These are phyloP conservation scores for Lachnum nothofagi DNA, from an alignment of 2,329 filamentous ascomycete species.

Conservation along the genomic window DNA sequence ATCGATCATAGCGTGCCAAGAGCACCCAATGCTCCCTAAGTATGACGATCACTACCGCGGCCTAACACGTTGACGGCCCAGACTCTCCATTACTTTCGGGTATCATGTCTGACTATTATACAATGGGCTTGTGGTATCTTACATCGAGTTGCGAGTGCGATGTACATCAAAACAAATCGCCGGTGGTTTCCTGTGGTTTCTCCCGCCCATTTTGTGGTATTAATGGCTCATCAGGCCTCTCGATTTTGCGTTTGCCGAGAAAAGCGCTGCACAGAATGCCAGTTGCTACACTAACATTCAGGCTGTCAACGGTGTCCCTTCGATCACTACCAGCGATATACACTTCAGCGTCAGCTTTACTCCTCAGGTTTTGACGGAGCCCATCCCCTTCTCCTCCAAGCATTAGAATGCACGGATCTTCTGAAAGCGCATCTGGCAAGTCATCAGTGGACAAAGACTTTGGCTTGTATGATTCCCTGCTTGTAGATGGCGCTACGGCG, in stretches of 20 bases:
- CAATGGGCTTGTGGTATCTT: background rate
- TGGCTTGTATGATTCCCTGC: conserved; percentile 27
- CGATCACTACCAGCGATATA: conserved; percentile 52
- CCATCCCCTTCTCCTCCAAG: conserved; percentile 79
- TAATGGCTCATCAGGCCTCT: background rate
- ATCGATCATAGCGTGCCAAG: too few relatives aligned
- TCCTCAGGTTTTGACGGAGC: conserved; percentile 58
- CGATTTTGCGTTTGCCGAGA: conserved; percentile 38
- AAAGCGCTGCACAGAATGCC: conserved; percentile 71
- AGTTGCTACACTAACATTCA: conserved; percentile 89
- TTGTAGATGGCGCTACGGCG: conserved; percentile 53
- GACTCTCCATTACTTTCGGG: too few relatives aligned
- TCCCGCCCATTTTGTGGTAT: background rate
- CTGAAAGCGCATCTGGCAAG: conserved; percentile 51
- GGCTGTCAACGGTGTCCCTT: conserved; percentile 67
- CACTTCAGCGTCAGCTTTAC: conserved; percentile 59
- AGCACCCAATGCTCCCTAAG: too few relatives aligned
- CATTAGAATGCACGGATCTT: conserved; percentile 70
- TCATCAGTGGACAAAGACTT: conserved; percentile 42
- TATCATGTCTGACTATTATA: conserved; percentile 13
- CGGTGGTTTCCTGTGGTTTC: background rate
- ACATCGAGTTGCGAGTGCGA: background rate
- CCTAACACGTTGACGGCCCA: background rate
- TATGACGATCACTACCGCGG: too few relatives aligned
- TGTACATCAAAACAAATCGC: conserved; percentile 3